Evolutionary conservation across 179 eudicot genomes (phyloP), one percentile per base, ranked within the genome.

Genomic region (Carnegiea gigantea): DNA sequence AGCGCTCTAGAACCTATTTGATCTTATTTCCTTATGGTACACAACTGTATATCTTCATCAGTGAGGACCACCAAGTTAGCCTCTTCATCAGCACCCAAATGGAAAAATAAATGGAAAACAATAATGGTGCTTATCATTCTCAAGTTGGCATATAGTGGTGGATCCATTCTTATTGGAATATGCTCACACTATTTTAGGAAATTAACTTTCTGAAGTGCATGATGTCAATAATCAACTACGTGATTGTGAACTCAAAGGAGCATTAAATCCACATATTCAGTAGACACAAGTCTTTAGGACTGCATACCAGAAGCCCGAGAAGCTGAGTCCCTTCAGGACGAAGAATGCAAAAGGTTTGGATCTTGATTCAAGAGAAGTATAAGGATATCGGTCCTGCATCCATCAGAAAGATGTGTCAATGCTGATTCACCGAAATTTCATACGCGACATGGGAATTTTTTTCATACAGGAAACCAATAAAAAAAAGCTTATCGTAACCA

Each of bases 301-400:
- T 82, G 80, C 90, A 82, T 90, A 97, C 99, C 98, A 97, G 85
- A 80, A 95, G 98, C 85, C 99, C 99, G 87, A 97, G 91, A 81
- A 97, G 88, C 78, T 90, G 87, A 72, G 72, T 76, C 74, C 98
- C 99, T 68, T 96, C 97, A 77, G 90, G 98, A 67, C 94, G 90
- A 79, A 71, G 94, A 86, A 26, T 92, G 97, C 89, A 95, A 87
- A 86, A 97, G 91, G 85, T 86, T 92, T 78, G 98, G 88, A 88
- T 97, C 99, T 87, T 93, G 99, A 86, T 89, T 97, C 83, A 93
- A 81, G 85, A 95, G 87, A 83, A 93, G 92, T 70, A 93, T 89
- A 82, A 97, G 93, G 80, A 93, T 97, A 87, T 97, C 99, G 89
- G 99, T 89, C 94, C 99, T 97, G 99, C 97, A 93, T 76, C 89